These are phyloP conservation scores for Peronospora farinosa DNA, from an alignment of 352 stramenopile species.

Conservation along the genomic window DNA sequence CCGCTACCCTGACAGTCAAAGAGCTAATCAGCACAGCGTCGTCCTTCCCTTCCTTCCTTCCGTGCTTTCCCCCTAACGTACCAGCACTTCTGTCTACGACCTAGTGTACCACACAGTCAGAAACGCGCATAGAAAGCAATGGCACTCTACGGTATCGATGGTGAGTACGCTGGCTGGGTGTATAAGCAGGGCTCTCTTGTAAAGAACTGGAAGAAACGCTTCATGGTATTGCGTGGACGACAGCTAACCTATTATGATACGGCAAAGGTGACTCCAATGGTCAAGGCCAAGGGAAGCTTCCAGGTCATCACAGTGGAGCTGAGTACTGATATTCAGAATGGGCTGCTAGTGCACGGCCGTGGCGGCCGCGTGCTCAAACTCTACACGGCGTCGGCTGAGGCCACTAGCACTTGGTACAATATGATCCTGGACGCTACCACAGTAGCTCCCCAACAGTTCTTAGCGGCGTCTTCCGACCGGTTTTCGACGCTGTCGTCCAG, in stretches of 20 bases:
- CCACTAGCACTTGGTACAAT: conserved; percentile 64
- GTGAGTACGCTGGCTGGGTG: conserved; percentile 68
- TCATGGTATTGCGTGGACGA: conserved; percentile 74
- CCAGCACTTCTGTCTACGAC: neutral
- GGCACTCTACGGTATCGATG: conserved; percentile 35
- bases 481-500: conserved; percentile 42
- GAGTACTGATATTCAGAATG: conserved; percentile 77
- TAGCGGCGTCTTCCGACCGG: conserved; percentile 19
- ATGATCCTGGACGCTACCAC: conserved; percentile 65
- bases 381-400: conserved; percentile 74
- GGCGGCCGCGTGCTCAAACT: conserved; percentile 81
- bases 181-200: conserved; percentile 81
- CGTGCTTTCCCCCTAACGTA: conserved; percentile 6
- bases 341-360: conserved; percentile 68
- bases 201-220: conserved; percentile 83
- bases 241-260: conserved; percentile 84
- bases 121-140: conserved; percentile 12
- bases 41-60: conserved; percentile 2
- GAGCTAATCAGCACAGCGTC: conserved; percentile 4
- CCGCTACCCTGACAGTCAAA: conserved; percentile 7
- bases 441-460: conserved; percentile 17
- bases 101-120: neutral
- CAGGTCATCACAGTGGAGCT: conserved; percentile 83
- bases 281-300: conserved; percentile 75
- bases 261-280: conserved; percentile 41